A percentile compares a stretch with the other conserved stretches of the same genome.
Conservation (phyloP, 2,329 filamentous ascomycete genomes). For the Beauveria rudraprayagi region DNA sequence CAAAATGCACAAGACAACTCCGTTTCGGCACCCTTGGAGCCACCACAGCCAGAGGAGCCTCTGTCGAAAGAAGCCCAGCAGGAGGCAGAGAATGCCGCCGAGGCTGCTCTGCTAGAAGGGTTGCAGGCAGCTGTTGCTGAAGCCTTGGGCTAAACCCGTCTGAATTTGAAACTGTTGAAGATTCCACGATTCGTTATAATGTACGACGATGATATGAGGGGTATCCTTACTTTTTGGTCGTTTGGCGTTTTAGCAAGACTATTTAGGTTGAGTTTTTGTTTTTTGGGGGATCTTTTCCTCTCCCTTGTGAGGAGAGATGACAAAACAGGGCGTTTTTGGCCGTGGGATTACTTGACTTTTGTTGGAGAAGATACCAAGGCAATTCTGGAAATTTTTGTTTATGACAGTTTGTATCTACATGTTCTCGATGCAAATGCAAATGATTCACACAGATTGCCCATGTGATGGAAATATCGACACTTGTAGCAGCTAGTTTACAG, state of each 20-base stretch:
- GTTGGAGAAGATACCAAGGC: constrained; percentile 2
- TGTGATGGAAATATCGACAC: too few species aligned
- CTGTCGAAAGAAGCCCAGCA: constrained; percentile 17
- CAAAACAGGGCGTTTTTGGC: not conserved
- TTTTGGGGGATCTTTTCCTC: not conserved
- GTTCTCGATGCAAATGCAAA: too few species aligned
- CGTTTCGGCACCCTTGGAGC: constrained; percentile 12
- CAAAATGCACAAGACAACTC: not conserved
- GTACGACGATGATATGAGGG: constrained; percentile 1
- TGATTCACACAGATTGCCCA: too few species aligned
- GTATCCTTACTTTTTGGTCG: not conserved
- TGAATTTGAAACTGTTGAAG: not conserved
- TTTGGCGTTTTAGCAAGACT: not conserved
- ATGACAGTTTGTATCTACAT: not conserved
- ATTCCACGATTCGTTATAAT: not conserved
- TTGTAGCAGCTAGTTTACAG: too few species aligned
- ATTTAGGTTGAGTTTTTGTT: not conserved
- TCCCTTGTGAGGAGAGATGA: not conserved
- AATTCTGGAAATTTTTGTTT: not conserved
- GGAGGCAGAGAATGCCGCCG: constrained; percentile 26
- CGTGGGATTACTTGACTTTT: not conserved
- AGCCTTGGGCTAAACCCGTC: constrained; percentile 9
- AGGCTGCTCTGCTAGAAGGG: constrained; percentile 27
- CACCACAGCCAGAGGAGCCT: constrained; percentile 17
- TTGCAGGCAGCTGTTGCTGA: constrained; percentile 28